phyloP scores from a whole-genome alignment of 2,329 filamentous ascomycete species.

The Ilyonectria destructans region DNA sequence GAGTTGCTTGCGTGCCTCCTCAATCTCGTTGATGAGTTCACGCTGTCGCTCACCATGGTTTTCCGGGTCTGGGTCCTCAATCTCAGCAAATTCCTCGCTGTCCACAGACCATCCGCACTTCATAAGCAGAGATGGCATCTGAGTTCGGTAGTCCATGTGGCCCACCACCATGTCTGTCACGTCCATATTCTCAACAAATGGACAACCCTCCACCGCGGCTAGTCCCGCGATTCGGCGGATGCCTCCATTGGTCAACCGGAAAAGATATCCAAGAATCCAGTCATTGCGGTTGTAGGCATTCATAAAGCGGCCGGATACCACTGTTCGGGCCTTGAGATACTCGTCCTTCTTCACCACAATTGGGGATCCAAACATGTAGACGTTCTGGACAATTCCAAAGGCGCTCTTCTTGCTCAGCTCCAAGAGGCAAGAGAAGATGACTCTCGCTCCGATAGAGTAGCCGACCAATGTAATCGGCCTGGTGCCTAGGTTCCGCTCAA shows the following conservation, averaged over 20 bases:
- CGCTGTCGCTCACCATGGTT: slow-evolving; percentile 90
- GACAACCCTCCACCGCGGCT: slow-evolving; percentile 81
- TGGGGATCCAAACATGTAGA: slow-evolving; percentile 94
- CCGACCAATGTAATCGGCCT: slow-evolving; percentile 94
- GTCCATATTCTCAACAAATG: slow-evolving; percentile 90
- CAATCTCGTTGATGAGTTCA: slow-evolving; percentile 96
- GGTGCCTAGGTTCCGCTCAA: slow-evolving; percentile 91
- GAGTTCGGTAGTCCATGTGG: slow-evolving; percentile 96
- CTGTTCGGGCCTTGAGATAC: slow-evolving; percentile 84
- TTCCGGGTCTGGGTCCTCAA: slow-evolving; percentile 97
- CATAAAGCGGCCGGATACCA: slow-evolving; percentile 92
- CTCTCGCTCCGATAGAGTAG: slow-evolving; percentile 91
- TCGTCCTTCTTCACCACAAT: slow-evolving; percentile 94
- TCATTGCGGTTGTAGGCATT: slow-evolving; percentile 96
- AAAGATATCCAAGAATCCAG: slow-evolving; percentile 97
- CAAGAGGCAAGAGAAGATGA: slow-evolving; percentile 92
- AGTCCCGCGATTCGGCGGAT: slow-evolving; percentile 92
- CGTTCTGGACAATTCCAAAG: slow-evolving; percentile 92
- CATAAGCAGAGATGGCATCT: slow-evolving; percentile 90
- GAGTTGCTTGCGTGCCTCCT: slow-evolving; percentile 90
- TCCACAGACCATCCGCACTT: slow-evolving; percentile 94
- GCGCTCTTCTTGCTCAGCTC: slow-evolving; percentile 90
- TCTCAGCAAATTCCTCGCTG: slow-evolving; percentile 94
- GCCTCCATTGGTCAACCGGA: slow-evolving; percentile 93
- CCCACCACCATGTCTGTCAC: slow-evolving; percentile 89